Percentiles rank a stretch among this genome's conserved stretches.
Evolutionary conservation across 768 basidiomycete genomes (phyloP).

Genomic region (Naganishia kalamii): DNA sequence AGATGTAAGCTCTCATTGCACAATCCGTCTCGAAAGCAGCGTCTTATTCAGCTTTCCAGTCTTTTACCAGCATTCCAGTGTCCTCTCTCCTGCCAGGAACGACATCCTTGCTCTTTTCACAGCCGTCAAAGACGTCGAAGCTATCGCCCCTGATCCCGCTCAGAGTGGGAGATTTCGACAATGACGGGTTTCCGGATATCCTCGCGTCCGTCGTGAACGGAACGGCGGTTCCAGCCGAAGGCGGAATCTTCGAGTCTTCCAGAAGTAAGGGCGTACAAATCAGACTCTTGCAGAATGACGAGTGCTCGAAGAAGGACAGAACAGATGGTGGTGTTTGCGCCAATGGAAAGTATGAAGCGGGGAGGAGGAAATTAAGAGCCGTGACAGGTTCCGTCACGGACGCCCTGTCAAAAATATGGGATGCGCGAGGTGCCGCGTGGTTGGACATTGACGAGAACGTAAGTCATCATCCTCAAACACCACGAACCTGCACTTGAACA

Average conservation of each 20-base stretch:
- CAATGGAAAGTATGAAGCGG: conserved; percentile 35
- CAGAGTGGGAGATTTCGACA: conserved; percentile 78
- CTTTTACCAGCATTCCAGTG: conserved; percentile 62
- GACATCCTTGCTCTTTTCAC: conserved; percentile 47
- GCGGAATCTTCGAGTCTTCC: conserved; percentile 39
- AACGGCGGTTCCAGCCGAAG: conserved; percentile 47
- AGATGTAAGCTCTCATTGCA: conserved; percentile 46
- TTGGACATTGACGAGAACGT: conserved; percentile 95
- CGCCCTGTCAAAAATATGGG: conserved; percentile 60
- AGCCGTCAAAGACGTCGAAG: conserved; percentile 49
- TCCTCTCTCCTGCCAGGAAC: conserved; percentile 53
- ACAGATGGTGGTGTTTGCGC: conserved; percentile 15
- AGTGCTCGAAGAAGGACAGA: conserved; percentile 39
- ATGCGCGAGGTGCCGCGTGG: conserved; percentile 72
- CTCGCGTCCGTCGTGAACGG: conserved; percentile 54
- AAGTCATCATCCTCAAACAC: conserved; percentile 42
- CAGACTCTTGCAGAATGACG: conserved; percentile 40
- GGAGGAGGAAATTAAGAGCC: conserved; percentile 61
- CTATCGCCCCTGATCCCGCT: conserved; percentile 61
- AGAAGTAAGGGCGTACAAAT: conserved; percentile 34
- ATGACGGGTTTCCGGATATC: conserved; percentile 91
- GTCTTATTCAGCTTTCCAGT: conserved; percentile 48
- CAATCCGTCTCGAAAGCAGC: background rate
- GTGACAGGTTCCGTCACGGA: conserved; percentile 55
- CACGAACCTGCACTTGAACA: background rate